Evolutionary conservation across 2,329 filamentous ascomycete genomes (phyloP).

Genomic region (Metarhizium robertsii): DNA sequence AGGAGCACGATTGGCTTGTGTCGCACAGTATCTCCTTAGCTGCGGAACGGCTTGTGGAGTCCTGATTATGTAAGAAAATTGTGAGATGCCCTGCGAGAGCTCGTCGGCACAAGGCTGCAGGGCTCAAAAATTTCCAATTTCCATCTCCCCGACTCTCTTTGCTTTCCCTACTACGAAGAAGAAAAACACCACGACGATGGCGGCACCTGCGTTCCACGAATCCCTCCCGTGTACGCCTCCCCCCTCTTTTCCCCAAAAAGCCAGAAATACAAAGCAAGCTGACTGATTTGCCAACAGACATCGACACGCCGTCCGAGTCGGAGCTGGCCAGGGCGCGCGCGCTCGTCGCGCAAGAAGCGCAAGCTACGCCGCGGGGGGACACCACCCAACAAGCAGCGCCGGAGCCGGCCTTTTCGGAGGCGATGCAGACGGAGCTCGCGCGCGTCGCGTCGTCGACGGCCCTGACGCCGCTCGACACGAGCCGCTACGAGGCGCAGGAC

Average conservation of each 20-base stretch:
- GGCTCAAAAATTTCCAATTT: too few species aligned
- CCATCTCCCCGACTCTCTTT: too few species aligned
- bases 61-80: too few species aligned
- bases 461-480: constrained; percentile 56
- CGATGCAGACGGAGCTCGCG: constrained; percentile 58
- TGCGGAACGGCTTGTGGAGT: too few species aligned
- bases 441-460: constrained; percentile 43
- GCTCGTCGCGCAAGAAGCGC: constrained; percentile 60
- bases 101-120: too few species aligned
- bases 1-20: too few species aligned
- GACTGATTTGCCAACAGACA: constrained; percentile 45
- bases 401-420: constrained; percentile 50
- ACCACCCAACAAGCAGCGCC: constrained; percentile 29
- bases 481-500: constrained; percentile 73
- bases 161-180: too few species aligned
- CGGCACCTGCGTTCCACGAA: constrained; percentile 50
- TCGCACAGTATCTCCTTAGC: too few species aligned
- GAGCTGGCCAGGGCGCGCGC: constrained; percentile 58
- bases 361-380: constrained; percentile 28
- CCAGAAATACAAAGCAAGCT: background rate
- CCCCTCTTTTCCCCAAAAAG: background rate
- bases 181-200: constrained; percentile 10
- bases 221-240: constrained; percentile 63
- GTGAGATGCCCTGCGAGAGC: too few species aligned
- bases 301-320: constrained; percentile 62